Evolutionary conservation across 169 alveolate species (phyloP).

Genomic region (Cryptosporidium parvum): DNA sequence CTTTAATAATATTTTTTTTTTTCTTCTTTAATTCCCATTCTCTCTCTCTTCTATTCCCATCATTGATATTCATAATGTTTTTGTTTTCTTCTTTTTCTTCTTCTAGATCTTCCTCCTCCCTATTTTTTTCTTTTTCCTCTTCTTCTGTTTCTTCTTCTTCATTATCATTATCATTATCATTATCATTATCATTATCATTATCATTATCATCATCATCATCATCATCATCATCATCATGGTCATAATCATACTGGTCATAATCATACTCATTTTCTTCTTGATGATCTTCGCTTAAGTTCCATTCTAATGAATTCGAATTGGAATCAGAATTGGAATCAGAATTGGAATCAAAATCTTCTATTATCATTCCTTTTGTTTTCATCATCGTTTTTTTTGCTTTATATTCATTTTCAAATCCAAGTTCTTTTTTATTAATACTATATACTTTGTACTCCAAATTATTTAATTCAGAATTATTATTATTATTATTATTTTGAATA

Average conservation of each 20-base stretch:
- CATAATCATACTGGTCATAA: neutral
- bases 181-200: neutral
- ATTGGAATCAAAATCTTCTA: no score
- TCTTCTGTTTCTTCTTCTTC: neutral
- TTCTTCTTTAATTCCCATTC: no score
- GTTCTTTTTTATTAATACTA: neutral
- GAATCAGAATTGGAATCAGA: no score
- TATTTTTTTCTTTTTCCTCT: neutral
- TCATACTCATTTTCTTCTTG: neutral
- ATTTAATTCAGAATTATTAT: neutral
- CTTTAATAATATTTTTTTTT: no score
- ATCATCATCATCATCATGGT: no score
- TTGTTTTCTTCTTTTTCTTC: neutral
- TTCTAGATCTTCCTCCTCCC: neutral
- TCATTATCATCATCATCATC: neutral
- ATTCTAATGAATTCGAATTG: neutral
- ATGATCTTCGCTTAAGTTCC: neutral
- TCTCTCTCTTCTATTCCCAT: no score
- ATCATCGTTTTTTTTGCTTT: no score
- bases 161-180: no score
- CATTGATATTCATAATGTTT: neutral
- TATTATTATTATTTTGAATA: no score
- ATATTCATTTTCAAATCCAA: neutral
- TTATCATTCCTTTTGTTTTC: neutral
- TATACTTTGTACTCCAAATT: slow-evolving; percentile 26